Conservation (phyloP, 768 basidiomycete species). For the Naganishia kalamii region DNA sequence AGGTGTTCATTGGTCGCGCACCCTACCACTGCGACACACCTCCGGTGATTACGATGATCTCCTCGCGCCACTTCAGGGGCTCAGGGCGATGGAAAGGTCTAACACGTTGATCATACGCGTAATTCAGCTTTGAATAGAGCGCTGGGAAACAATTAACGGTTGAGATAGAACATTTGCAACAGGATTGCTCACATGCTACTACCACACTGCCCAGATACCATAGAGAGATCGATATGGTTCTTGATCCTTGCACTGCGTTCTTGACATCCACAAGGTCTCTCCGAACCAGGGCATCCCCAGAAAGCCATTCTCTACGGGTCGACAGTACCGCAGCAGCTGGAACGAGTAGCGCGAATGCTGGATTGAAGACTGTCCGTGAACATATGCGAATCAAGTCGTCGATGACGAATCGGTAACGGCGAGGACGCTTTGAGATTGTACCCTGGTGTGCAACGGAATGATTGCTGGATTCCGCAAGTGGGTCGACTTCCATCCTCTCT, state of each 20-base stretch:
- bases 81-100: conserved; percentile 58
- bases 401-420: background rate
- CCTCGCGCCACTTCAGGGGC: conserved; percentile 74
- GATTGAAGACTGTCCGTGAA: background rate
- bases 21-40: conserved; percentile 53
- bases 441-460: no score
- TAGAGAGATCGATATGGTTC: background rate
- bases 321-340: background rate
- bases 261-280: background rate
- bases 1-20: background rate
- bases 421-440: background rate
- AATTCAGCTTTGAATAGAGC: conserved; percentile 59
- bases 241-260: background rate
- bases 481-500: no score
- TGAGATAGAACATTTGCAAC: conserved; percentile 30
- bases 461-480: no score
- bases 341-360: background rate
- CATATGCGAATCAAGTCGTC: background rate
- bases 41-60: conserved; percentile 85
- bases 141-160: conserved; percentile 49
- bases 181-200: background rate
- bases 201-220: background rate
- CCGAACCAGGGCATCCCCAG: background rate
- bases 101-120: conserved; percentile 66
- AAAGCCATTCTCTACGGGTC: background rate